A percentile compares a stretch with the other conserved stretches of the same genome.
Evolutionary conservation across 352 stramenopile genomes (phyloP).

Genomic region (Peronospora tabacina): DNA sequence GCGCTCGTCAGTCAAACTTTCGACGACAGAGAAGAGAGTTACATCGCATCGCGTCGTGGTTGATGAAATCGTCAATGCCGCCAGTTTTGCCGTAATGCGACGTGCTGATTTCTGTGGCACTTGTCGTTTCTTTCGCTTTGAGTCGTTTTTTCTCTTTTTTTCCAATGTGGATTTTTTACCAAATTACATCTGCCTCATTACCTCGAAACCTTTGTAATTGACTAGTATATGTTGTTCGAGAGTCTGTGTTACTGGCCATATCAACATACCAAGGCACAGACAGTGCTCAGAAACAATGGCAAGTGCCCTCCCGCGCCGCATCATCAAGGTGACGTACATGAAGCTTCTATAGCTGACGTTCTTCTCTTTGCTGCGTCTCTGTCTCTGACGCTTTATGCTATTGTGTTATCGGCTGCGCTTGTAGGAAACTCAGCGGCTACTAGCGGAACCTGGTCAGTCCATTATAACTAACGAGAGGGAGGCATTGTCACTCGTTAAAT

Average conservation of each 20-base stretch:
- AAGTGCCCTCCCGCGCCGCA: slow-evolving; percentile 56
- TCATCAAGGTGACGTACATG: slow-evolving; percentile 48
- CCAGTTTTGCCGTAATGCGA: slow-evolving; percentile 51
- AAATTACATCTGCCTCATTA: slow-evolving; percentile 21
- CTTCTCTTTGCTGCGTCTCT: background rate
- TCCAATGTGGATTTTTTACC: slow-evolving; percentile 13
- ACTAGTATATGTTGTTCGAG: background rate
- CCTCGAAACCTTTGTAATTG: slow-evolving; percentile 4
- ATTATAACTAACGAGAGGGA: slow-evolving; percentile 2
- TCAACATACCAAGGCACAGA: background rate
- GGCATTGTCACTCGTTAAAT: background rate
- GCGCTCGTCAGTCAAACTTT: slow-evolving; percentile 26
- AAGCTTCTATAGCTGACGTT: background rate
- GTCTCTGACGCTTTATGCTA: background rate
- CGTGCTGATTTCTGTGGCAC: slow-evolving; percentile 7
- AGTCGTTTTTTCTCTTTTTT: slow-evolving; percentile 3
- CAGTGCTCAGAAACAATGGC: slow-evolving; percentile 33
- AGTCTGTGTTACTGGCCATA: background rate
- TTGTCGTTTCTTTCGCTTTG: background rate
- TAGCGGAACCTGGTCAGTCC: slow-evolving; percentile 84
- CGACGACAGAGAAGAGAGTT: slow-evolving; percentile 10
- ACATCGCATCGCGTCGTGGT: slow-evolving; percentile 10
- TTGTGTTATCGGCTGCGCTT: slow-evolving; percentile 2
- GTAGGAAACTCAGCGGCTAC: slow-evolving; percentile 92
- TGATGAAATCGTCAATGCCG: slow-evolving; percentile 60